These are phyloP conservation scores for Coccomyxa sp. DNA, from an alignment of 139 green algal species.

Conservation along the genomic window DNA sequence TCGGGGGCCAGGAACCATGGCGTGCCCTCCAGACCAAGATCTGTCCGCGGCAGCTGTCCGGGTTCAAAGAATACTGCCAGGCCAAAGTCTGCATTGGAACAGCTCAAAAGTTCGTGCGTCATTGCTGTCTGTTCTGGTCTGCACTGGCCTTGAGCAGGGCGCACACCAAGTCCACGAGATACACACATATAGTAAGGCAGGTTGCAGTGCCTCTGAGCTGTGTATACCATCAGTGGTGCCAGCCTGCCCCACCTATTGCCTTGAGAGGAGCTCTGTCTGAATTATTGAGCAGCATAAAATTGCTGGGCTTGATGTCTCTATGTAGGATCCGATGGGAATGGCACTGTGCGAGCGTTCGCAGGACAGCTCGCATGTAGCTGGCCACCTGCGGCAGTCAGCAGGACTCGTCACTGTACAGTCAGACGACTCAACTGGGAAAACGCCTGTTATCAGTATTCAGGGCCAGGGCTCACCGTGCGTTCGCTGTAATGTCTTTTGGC, in stretches of 20 bases:
- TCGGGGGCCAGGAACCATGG: slow-evolving; percentile 86
- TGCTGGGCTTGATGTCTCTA: slow-evolving; percentile 81
- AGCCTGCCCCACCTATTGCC: slow-evolving; percentile 65
- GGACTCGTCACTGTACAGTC: background rate
- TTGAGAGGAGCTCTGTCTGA: slow-evolving; percentile 68
- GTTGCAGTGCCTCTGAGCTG: background rate
- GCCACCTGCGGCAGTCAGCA: slow-evolving; percentile 43
- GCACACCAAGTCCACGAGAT: too few species aligned
- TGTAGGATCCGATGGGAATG: slow-evolving; percentile 76
- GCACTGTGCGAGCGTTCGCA: slow-evolving; percentile 72
- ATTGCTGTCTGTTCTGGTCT: too few species aligned
- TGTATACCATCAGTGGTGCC: background rate
- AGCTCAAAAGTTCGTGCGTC: too few species aligned
- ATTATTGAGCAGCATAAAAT: slow-evolving; percentile 87
- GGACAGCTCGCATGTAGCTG: slow-evolving; percentile 64
- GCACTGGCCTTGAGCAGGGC: too few species aligned
- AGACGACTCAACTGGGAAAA: background rate
- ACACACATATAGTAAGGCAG: background rate
- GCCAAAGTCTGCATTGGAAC: slow-evolving; percentile 75
- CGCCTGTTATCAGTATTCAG: background rate
- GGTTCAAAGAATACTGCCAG: slow-evolving; percentile 80
- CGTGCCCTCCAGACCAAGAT: slow-evolving; percentile 89
- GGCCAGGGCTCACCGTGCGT: slow-evolving; percentile 46
- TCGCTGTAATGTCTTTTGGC: slow-evolving; percentile 71
- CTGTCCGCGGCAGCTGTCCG: slow-evolving; percentile 57